These are phyloP conservation scores for Dispira parvispora DNA, from an alignment of 192 early-diverging fungal species.

Conservation along the genomic window DNA sequence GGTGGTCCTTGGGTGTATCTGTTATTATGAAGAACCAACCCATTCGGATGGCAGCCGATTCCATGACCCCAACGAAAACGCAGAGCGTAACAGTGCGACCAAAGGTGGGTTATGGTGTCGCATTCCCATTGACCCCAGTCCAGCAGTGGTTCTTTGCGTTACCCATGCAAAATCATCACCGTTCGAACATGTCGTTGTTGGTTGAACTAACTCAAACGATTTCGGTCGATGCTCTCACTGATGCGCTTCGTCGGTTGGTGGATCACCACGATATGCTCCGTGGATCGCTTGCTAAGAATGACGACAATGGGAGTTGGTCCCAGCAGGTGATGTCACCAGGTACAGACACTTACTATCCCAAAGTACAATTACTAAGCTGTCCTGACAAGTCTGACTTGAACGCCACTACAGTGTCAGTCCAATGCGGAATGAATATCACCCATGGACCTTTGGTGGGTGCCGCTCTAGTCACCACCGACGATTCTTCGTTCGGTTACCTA, in stretches of 20 bases:
- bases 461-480: conserved; percentile 8
- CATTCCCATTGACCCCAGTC: too few relatives aligned
- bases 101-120: too few relatives aligned
- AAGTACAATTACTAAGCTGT: neutral
- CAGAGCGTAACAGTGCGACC: too few relatives aligned
- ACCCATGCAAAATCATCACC: too few relatives aligned
- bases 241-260: too few relatives aligned
- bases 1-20: neutral
- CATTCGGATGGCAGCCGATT: neutral
- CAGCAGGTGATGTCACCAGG: neutral
- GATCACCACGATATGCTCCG: too few relatives aligned
- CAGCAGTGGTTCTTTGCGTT: too few relatives aligned
- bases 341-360: neutral
- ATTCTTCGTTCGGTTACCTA: conserved; percentile 11
- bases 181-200: too few relatives aligned
- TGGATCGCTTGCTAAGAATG: neutral
- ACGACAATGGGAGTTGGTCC: neutral
- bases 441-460: neutral
- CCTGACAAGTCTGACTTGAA: too few relatives aligned
- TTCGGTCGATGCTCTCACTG: too few relatives aligned
- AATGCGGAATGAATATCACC: neutral
- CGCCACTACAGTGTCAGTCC: neutral
- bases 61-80: neutral
- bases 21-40: neutral
- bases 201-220: too few relatives aligned